phyloP scores from a whole-genome alignment of 192 early-diverging fungal genomes.

The Backusella tuberculispora region DNA sequence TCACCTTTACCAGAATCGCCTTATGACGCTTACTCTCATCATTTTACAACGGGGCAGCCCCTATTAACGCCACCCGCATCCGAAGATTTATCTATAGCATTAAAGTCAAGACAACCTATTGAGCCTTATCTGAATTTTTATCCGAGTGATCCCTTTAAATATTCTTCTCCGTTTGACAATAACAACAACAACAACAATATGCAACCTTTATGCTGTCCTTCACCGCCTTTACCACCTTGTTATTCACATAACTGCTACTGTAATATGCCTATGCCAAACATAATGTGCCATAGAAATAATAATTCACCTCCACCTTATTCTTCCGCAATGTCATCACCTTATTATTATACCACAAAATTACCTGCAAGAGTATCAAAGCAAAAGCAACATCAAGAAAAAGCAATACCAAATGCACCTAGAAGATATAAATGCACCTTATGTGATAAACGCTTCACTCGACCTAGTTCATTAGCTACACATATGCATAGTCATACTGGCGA shows the following conservation, averaged over 20 bases:
- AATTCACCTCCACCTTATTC: not conserved
- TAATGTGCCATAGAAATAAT: not conserved
- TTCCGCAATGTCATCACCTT: slow-evolving; percentile 1
- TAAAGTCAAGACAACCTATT: slow-evolving; percentile 2
- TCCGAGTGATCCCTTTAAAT: slow-evolving; percentile 4
- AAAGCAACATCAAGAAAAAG: not conserved
- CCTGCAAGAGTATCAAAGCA: not conserved
- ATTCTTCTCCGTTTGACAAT: not conserved
- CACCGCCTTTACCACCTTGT: not conserved
- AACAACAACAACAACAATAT: not conserved
- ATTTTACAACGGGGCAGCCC: slow-evolving; percentile 15
- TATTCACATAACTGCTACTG: not conserved
- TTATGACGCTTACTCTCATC: slow-evolving; percentile 27
- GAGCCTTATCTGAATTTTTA: not conserved
- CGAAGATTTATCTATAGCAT: slow-evolving; percentile 1
- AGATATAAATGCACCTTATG: slow-evolving; percentile 44
- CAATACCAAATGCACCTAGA: slow-evolving; percentile 16
- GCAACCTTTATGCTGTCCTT: not conserved
- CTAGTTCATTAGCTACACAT: slow-evolving; percentile 42
- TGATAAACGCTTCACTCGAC: slow-evolving; percentile 43
- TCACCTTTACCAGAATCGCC: slow-evolving; percentile 29
- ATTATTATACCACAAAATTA: not conserved
- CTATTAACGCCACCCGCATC: slow-evolving; percentile 28
- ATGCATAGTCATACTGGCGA: slow-evolving; percentile 48
- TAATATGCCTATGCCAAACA: not conserved